These are phyloP conservation scores for Stereocaulon alpinum DNA, from an alignment of 495 filamentous ascomycete species.

Conservation along the genomic window DNA sequence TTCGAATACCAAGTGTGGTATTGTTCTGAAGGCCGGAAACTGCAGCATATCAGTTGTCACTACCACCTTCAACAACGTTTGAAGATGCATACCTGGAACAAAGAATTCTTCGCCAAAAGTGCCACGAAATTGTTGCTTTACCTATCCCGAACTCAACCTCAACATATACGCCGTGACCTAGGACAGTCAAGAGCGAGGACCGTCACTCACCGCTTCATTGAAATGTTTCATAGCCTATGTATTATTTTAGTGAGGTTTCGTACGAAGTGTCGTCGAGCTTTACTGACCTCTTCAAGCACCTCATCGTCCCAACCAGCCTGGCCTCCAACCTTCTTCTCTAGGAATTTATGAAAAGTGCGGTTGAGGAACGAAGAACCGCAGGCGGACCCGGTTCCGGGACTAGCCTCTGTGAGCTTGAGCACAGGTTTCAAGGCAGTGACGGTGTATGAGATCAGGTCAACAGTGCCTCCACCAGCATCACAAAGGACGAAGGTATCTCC, in stretches of 20 bases:
- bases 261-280: too few relatives aligned
- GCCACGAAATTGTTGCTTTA: conserved; percentile 17
- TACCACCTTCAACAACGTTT: too few relatives aligned
- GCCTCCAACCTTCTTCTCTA: conserved; percentile 53
- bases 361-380: conserved; percentile 66
- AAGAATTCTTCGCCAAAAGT: conserved; percentile 16
- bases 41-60: neutral
- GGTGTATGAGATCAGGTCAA: conserved; percentile 50
- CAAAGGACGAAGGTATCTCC: too few relatives aligned
- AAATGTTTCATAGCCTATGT: conserved; percentile 20
- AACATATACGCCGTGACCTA: too few relatives aligned
- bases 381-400: conserved; percentile 52
- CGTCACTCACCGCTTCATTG: too few relatives aligned
- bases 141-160: too few relatives aligned
- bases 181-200: too few relatives aligned
- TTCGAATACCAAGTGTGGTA: conserved; percentile 44
- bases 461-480: conserved; percentile 69
- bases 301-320: conserved; percentile 42
- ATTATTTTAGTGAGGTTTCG: too few relatives aligned
- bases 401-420: conserved; percentile 52
- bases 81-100: conserved; percentile 19
- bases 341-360: conserved; percentile 55
- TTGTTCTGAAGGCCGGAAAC: conserved; percentile 22
- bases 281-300: conserved; percentile 45
- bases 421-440: conserved; percentile 27